phyloP scores from a whole-genome alignment of 495 filamentous ascomycete genomes.

The Aspergillus biplanus region DNA sequence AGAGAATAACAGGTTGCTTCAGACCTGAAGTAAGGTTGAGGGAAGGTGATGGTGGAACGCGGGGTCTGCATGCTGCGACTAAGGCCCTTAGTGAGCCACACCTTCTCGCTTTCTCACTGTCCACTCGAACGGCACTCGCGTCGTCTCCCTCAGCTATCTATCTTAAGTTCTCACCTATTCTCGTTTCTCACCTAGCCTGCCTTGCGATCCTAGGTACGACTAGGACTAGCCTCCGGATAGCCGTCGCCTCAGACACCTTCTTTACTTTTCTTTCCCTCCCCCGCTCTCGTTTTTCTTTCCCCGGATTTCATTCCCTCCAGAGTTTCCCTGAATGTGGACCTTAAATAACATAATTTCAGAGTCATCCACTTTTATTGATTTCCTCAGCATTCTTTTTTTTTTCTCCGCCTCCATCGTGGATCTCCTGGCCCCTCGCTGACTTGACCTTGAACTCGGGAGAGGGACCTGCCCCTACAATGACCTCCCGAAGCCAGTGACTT shows the following conservation, averaged over 20 bases:
- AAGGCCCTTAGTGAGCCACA: too few relatives aligned
- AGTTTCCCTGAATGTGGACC: not conserved
- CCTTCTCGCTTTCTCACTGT: not conserved
- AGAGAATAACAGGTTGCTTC: not conserved
- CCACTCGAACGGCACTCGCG: not conserved
- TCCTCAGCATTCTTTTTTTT: not conserved
- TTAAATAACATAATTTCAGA: not conserved
- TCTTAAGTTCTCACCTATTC: not conserved
- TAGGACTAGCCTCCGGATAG: not conserved
- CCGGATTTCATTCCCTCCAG: slow-evolving; percentile 24
- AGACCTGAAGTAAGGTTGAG: not conserved
- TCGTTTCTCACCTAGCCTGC: not conserved
- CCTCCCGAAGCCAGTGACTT: not conserved
- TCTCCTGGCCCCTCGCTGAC: not conserved
- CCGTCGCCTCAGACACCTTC: not conserved
- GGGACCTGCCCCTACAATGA: not conserved
- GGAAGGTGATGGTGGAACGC: not conserved
- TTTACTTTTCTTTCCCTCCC: slow-evolving; percentile 19
- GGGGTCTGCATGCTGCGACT: slow-evolving; percentile 1
- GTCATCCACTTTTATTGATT: not conserved
- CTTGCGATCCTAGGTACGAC: not conserved
- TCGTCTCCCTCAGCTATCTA: not conserved
- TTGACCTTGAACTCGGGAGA: too few relatives aligned
- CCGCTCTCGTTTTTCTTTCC: slow-evolving; percentile 18
- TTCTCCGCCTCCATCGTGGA: not conserved